Conservation (phyloP, 139 green algal species). For the Picochlorum sp. region DNA sequence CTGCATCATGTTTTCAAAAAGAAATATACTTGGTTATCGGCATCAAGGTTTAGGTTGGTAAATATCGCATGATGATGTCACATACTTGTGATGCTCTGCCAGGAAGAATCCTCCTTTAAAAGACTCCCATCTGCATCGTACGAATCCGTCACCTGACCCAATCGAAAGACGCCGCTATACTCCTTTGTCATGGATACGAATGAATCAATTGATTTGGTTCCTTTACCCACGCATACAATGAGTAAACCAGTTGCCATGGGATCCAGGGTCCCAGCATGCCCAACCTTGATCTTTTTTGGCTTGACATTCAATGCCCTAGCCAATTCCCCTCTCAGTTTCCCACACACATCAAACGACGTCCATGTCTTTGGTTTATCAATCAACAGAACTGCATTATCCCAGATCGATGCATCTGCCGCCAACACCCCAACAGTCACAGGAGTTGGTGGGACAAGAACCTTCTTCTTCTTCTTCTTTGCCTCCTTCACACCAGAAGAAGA, state of each 20-base stretch:
- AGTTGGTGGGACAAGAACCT: constrained; percentile 14
- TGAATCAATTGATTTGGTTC: constrained; percentile 69
- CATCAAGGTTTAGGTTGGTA: no score
- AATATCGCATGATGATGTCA: not conserved
- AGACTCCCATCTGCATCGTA: constrained; percentile 74
- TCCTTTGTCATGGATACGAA: constrained; percentile 66
- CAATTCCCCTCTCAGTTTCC: constrained; percentile 58
- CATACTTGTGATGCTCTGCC: constrained; percentile 72
- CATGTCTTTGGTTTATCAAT: constrained; percentile 88
- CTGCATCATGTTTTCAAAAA: constrained; percentile 9
- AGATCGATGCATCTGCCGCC: constrained; percentile 21
- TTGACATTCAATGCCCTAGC: constrained; percentile 16
- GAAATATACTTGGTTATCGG: no score
- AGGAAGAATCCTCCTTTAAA: constrained; percentile 41
- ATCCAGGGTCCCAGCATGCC: constrained; percentile 88
- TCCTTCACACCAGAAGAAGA: not conserved
- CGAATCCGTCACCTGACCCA: constrained; percentile 77
- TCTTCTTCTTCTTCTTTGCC: not conserved
- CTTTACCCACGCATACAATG: constrained; percentile 80
- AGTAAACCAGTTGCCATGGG: constrained; percentile 91
- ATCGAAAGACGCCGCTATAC: constrained; percentile 77
- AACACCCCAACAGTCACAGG: constrained; percentile 10
- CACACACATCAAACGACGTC: constrained; percentile 93
- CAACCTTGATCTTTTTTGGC: constrained; percentile 56
- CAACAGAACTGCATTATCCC: constrained; percentile 67